Percentiles rank a stretch among this genome's conserved stretches.
phyloP scores from a whole-genome alignment of 441 rosid species.

The Erysimum cheiri region DNA sequence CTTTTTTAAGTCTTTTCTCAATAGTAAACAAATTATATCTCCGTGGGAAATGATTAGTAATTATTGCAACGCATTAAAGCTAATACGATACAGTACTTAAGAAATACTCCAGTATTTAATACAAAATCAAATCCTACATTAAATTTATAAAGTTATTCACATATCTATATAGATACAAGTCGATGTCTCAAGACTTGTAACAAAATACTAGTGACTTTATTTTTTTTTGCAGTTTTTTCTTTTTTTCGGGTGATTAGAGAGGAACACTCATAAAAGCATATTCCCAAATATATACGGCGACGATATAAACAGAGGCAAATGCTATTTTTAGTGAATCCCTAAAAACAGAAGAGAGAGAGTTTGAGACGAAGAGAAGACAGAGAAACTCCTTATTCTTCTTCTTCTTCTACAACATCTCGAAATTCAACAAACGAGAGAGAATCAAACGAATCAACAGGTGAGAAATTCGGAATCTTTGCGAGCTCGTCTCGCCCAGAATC shows the following conservation, averaged over 20 bases:
- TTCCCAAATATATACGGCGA: constrained; percentile 39
- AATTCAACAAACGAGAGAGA: constrained; percentile 27
- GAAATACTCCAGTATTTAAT: not conserved
- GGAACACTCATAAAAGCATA: constrained; percentile 36
- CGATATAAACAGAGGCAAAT: constrained; percentile 28
- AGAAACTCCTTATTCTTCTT: constrained; percentile 8
- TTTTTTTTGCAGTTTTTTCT: not conserved
- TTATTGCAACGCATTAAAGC: not conserved
- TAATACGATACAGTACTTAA: constrained; percentile 5
- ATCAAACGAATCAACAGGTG: constrained; percentile 16
- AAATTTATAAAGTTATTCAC: constrained; percentile 8
- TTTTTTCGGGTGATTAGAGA: not conserved
- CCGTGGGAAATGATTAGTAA: constrained; percentile 36
- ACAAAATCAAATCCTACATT: not conserved
- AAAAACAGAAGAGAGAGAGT: constrained; percentile 27
- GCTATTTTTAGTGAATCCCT: constrained; percentile 41
- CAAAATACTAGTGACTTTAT: not conserved
- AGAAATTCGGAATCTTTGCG: constrained; percentile 38
- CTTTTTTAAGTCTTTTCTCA: not conserved
- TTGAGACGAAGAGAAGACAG: not conserved
- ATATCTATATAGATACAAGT: constrained; percentile 12
- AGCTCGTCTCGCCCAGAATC: constrained; percentile 40
- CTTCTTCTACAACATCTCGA: constrained; percentile 4
- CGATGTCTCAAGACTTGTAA: constrained; percentile 18
- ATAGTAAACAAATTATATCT: constrained; percentile 6